Evolutionary conservation across 371 early-diverging fungal species (phyloP), one percentile per base, ranked within the genome.

Genomic region (Mortierella sp.): DNA sequence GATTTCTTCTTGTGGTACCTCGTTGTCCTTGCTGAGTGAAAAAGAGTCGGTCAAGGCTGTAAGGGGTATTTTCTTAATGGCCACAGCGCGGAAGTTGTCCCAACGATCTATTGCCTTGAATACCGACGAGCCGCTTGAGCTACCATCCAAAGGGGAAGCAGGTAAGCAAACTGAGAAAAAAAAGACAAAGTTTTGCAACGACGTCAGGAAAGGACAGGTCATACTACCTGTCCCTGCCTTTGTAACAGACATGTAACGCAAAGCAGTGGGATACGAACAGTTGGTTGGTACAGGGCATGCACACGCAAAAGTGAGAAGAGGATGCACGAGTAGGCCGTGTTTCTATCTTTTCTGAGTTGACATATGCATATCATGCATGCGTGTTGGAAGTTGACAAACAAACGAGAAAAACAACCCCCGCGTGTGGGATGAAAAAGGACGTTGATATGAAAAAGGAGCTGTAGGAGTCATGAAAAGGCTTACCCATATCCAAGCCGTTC

Each of bases 21-120:
- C 24, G 16, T 56, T n/a, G 18, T 60, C 27, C 38, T n/a, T 24
- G 72, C 24, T 65, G 35, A 65, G 32, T 11, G 16, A 29, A 32
- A 88, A 88, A 41, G 90, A 90, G 48, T 93, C 93, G 71, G 93
- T 91, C 48, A 92, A 83, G 71, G 93, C 92, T 43, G 78, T 71
- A 7, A 92, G 88, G 16, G 87, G 89, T n/a, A 93, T 88, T 74
- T 92, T 91, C 71, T 90, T 91, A 75, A 91, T 87, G 18, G 90
- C 89, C 27, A 90, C 78, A 4, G 90, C 76, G 72, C 89, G 87
- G 78, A 90, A 11, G 32, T 49, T 91, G 87, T 83, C 77, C 55
- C 58, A 65, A 4, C 48, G 70, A 51, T 89, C 83, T 27, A 46
- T 27, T 4, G 80, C 87, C 51, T 82, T 83, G 63, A 72, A 88